phyloP scores from a whole-genome alignment of 371 early-diverging fungal genomes.

The Amoeboaphelidium protococcarum region DNA sequence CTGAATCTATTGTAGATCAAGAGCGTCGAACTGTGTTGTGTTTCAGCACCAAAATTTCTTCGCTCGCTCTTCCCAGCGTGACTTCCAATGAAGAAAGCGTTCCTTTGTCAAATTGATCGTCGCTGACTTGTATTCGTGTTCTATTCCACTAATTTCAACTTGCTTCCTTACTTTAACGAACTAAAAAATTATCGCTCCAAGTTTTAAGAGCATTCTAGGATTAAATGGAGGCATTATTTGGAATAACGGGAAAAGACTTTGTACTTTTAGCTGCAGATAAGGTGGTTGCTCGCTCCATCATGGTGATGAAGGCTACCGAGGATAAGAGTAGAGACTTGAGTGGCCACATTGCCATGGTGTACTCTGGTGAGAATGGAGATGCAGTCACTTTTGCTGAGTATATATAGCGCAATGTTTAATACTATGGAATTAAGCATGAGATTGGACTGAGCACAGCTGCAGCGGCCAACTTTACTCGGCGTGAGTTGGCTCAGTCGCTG shows the following conservation, averaged over 20 bases:
- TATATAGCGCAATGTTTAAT: conserved; percentile 65
- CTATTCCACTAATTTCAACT: no score
- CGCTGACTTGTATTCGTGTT: no score
- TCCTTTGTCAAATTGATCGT: no score
- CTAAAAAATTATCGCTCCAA: no score
- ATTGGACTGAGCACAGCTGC: conserved; percentile 49
- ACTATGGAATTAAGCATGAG: conserved; percentile 57
- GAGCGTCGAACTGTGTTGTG: no score
- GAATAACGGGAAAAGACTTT: conserved; percentile 83
- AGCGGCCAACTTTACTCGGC: conserved; percentile 53
- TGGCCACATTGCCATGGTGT: conserved; percentile 50
- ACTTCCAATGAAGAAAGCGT: no score
- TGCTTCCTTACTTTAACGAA: no score
- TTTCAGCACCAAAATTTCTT: no score
- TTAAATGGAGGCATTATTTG: conserved; percentile 78
- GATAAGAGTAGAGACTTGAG: conserved; percentile 64
- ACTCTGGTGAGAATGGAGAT: conserved; percentile 80
- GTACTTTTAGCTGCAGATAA: conserved; percentile 62
- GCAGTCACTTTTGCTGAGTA: conserved; percentile 82
- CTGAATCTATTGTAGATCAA: no score
- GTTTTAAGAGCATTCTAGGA: no score
- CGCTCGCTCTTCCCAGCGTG: no score
- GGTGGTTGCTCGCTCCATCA: conserved; percentile 50
- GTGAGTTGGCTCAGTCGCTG: conserved; percentile 59
- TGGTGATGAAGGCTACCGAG: conserved; percentile 65